phyloP scores from a whole-genome alignment of 345 rosid genomes.

The Pugionium cornutum region DNA sequence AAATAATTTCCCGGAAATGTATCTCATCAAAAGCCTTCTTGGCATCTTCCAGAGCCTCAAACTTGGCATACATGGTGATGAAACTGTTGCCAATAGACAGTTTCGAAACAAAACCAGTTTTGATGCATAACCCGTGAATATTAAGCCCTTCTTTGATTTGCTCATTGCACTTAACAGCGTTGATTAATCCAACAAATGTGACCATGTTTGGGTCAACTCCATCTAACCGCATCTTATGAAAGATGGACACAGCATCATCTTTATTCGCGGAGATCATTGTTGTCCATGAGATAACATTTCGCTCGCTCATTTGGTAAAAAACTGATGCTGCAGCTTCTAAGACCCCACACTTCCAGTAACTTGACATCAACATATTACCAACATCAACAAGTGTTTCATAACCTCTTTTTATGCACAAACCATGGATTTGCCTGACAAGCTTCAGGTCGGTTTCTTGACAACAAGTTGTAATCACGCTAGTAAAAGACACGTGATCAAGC shows the following conservation, averaged over 20 bases:
- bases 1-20: constrained; percentile 50
- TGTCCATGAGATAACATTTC: constrained; percentile 87
- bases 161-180: constrained; percentile 49
- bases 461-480: constrained; percentile 76
- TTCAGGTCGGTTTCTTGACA: constrained; percentile 62
- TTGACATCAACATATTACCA: constrained; percentile 72
- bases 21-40: constrained; percentile 62
- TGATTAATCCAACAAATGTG: constrained; percentile 67
- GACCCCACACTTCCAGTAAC: constrained; percentile 65
- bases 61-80: constrained; percentile 84
- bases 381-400: constrained; percentile 59
- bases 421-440: constrained; percentile 76
- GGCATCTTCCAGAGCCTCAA: constrained; percentile 57
- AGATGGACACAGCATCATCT: constrained; percentile 55
- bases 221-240: constrained; percentile 64
- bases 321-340: constrained; percentile 55
- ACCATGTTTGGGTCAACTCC: constrained; percentile 77
- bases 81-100: constrained; percentile 65
- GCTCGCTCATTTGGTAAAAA: constrained; percentile 57
- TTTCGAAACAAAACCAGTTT: constrained; percentile 51
- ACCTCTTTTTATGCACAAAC: constrained; percentile 68
- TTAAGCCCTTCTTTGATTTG: constrained; percentile 54
- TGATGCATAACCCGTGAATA: constrained; percentile 68
- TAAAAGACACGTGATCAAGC: constrained; percentile 84
- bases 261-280: constrained; percentile 66